phyloP scores from a whole-genome alignment of 2,329 filamentous ascomycete genomes.

The Elsinoe ampelina region DNA sequence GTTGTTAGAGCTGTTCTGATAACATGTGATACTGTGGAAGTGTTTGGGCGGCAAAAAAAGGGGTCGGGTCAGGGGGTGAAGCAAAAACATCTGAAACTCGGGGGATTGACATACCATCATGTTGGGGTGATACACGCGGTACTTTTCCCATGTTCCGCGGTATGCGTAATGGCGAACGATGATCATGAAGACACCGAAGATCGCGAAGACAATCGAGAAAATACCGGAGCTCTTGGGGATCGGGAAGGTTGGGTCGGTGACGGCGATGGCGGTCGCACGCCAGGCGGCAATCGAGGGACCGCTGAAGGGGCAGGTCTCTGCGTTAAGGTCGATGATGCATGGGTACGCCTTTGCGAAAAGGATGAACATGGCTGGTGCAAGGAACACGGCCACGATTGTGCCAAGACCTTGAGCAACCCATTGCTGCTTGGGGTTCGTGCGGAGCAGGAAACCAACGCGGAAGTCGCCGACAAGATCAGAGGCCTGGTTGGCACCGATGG shows the following conservation, averaged over 20 bases:
- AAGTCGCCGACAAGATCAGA: conserved; percentile 53
- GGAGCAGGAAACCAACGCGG: conserved; percentile 57
- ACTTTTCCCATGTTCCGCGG: conserved; percentile 45
- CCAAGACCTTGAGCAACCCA: conserved; percentile 58
- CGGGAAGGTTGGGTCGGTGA: conserved; percentile 47
- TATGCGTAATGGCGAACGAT: conserved; percentile 48
- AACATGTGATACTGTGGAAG: background rate
- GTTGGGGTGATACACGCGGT: conserved; percentile 50
- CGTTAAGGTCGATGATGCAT: conserved; percentile 48
- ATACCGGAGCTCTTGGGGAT: conserved; percentile 49
- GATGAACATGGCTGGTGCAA: conserved; percentile 58
- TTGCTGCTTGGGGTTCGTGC: conserved; percentile 55
- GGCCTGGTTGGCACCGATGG: conserved; percentile 32
- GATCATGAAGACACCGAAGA: conserved; percentile 44
- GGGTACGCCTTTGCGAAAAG: conserved; percentile 61
- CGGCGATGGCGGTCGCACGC: conserved; percentile 55
- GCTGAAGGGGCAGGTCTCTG: conserved; percentile 47
- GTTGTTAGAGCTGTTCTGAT: background rate
- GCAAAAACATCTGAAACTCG: background rate
- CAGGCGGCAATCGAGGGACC: conserved; percentile 57
- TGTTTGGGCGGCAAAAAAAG: too few relatives aligned
- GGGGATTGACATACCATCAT: conserved; percentile 36
- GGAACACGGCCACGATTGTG: conserved; percentile 54
- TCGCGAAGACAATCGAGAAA: conserved; percentile 48
- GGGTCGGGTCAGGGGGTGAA: background rate